Base-by-base conservation (phyloP, 805 yeast species). In the Candida manassasensis region DNA sequence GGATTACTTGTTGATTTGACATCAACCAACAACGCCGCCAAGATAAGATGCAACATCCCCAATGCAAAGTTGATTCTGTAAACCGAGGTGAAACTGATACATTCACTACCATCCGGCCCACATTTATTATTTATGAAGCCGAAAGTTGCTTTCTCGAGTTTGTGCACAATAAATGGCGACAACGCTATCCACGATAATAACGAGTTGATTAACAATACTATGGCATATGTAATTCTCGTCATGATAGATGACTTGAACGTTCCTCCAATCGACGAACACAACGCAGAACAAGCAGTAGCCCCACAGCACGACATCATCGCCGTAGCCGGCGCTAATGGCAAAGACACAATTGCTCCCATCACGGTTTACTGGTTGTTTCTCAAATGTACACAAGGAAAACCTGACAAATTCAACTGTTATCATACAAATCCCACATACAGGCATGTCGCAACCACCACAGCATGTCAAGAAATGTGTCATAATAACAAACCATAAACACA, bases 1-100 rank as follows among this genome's bases (percentile, higher is more conserved):
- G 89, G 83, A 53, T 87, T 80, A 19, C 75, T 61, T 1, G 95
- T 81, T 1, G 93, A 80, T 44, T 77, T 78, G 4, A 89, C 94
- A 14, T 87, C 85, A 7, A 82, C 53, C 29, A 93, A 64, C 27
- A 84, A 50, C 2, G 64, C 58, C 1, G 93, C 95, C 37, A 93
- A 62, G 0, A 79, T 43, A 21, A 89, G 49, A 61, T 93, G 98
- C 39, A 87, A 59, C 36, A 79, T 34, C 2, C 95, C 97, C 13
- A 93, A 64, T 2, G 97, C 89, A 53, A 88, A 84, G 59, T 87
- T 87, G 49, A 93, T 68, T 37, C 97, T 67, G 55, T 93, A 94
- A n/a, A 93, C 97, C 4, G 95, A 89, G 11, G 87, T 85, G 59
- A 90, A 93, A 31, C 97, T 95, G 31, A 68, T 68, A 57, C 96